Conservation (phyloP, 805 yeast genomes). For the Ascoidea rubescens region DNA sequence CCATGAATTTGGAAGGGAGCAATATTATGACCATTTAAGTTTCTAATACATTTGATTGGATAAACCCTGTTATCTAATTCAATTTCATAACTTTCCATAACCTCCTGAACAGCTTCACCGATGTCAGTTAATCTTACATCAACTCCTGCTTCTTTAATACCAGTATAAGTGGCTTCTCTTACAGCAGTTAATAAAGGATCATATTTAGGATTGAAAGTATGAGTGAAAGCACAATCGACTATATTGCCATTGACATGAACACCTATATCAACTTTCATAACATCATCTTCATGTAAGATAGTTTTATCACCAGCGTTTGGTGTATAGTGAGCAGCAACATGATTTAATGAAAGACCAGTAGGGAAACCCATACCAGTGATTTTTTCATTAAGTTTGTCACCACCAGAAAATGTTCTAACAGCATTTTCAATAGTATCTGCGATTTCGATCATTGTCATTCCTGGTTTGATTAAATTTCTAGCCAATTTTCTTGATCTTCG, state of each 20-base stretch:
- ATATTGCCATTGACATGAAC: conserved; percentile 92
- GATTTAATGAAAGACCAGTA: conserved; percentile 88
- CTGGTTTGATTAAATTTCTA: conserved; percentile 65
- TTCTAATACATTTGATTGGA: conserved; percentile 81
- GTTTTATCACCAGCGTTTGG: conserved; percentile 92
- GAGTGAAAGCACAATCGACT: conserved; percentile 90
- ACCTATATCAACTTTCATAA: conserved; percentile 93
- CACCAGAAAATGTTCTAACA: conserved; percentile 59
- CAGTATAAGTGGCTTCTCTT: conserved; percentile 85
- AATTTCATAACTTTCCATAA: conserved; percentile 92
- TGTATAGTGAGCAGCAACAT: conserved; percentile 95
- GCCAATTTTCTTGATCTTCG: conserved; percentile 80
- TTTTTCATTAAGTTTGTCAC: conserved; percentile 32
- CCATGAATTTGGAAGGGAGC: conserved; percentile 78
- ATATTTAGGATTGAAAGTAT: conserved; percentile 74
- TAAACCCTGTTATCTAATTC: conserved; percentile 76
- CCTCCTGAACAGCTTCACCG: conserved; percentile 93
- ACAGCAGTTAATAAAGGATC: conserved; percentile 77
- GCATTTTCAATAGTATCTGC: conserved; percentile 84
- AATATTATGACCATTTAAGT: conserved; percentile 90
- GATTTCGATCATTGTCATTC: conserved; percentile 81
- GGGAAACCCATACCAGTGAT: conserved; percentile 94
- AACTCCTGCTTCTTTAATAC: conserved; percentile 85
- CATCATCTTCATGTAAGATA: conserved; percentile 73
- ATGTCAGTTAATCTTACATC: conserved; percentile 91